A percentile compares a stretch with the other conserved stretches of the same genome.
Evolutionary conservation across 2,329 filamentous ascomycete species (phyloP).

Genomic region (Fusarium longipes): DNA sequence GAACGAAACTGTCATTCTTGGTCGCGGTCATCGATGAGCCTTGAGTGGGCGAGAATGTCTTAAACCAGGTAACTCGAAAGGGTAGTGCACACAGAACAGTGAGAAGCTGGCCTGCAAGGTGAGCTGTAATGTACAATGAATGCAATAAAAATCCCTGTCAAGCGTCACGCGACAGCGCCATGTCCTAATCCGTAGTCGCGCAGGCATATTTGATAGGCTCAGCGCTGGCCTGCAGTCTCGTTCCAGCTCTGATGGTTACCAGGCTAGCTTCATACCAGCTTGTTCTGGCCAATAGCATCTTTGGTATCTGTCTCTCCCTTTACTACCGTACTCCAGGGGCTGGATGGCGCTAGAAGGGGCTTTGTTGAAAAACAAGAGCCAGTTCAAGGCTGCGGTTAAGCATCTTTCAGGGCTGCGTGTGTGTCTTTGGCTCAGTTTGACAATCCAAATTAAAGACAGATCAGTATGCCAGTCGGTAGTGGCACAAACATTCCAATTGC

Average conservation of each 20-base stretch:
- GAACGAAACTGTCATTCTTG: background rate
- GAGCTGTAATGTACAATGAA: conserved; percentile 1
- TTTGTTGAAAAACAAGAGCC: background rate
- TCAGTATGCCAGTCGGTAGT: background rate
- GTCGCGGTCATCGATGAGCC: background rate
- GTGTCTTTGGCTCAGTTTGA: background rate
- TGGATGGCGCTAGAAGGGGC: background rate
- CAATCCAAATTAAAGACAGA: background rate
- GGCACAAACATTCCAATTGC: background rate
- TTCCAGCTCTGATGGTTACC: background rate
- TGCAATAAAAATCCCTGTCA: background rate
- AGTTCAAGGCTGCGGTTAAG: background rate
- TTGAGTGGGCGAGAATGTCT: background rate
- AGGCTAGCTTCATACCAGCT: background rate
- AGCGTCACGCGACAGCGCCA: background rate
- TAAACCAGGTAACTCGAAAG: background rate
- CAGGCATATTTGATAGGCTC: background rate
- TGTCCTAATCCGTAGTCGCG: background rate
- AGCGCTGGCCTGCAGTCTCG: background rate
- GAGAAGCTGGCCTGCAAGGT: background rate
- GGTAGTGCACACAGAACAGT: background rate
- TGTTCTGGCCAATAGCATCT: background rate
- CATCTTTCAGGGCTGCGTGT: background rate
- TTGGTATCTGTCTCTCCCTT: background rate
- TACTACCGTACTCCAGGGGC: background rate